Evolutionary conservation across 352 stramenopile species (phyloP).

Genomic region (Pythium oligandrum): DNA sequence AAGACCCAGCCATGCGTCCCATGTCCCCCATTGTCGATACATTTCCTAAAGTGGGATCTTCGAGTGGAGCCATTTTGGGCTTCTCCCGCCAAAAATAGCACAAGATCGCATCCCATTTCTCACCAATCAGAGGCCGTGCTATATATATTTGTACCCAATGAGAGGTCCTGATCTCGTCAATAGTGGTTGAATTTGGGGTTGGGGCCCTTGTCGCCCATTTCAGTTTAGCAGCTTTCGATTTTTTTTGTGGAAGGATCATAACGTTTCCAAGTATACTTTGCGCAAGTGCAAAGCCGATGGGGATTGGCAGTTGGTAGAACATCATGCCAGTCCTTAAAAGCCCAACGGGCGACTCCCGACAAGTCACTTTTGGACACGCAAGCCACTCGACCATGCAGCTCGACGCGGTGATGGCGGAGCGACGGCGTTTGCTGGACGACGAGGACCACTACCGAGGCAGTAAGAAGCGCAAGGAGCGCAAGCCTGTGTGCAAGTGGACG

Average conservation of each 20-base stretch:
- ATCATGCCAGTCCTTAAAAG: constrained; percentile 19
- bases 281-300: constrained; percentile 18
- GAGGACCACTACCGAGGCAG: no score
- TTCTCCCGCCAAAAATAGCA: constrained; percentile 2
- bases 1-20: no score
- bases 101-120: neutral
- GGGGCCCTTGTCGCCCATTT: constrained; percentile 8
- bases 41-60: no score
- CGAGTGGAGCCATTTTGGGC: neutral
- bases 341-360: constrained; percentile 13
- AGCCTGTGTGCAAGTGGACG: constrained; percentile 82
- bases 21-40: no score
- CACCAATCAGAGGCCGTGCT: neutral
- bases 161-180: constrained; percentile 12
- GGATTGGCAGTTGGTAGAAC: constrained; percentile 26
- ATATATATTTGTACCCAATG: neutral
- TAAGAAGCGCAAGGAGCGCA: constrained; percentile 56
- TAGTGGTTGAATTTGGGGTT: constrained; percentile 12
- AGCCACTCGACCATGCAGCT: no score
- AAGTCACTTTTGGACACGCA: neutral
- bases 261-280: constrained; percentile 26
- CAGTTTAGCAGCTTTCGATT: constrained; percentile 15
- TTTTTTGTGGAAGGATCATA: constrained; percentile 34
- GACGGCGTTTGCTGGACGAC: no score
- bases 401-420: no score